Evolutionary conservation across 2,329 filamentous ascomycete genomes (phyloP), one percentile per base, ranked within the genome.

Genomic region (Arachnopeziza araneosa): DNA sequence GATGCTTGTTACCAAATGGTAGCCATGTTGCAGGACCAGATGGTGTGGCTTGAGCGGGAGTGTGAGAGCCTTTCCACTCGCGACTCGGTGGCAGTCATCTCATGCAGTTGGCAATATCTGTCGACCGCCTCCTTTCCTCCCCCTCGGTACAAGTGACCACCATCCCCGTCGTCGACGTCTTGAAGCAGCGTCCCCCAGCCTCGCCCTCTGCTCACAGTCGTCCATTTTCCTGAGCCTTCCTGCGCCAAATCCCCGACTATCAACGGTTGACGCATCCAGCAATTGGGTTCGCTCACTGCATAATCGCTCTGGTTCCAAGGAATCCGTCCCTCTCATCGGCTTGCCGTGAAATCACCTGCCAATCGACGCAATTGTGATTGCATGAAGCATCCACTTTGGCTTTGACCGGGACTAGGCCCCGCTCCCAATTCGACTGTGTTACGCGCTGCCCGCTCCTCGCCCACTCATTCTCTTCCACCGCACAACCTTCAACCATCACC

Each of bases 351-450:
- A 52, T 24, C 24, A 52, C 50, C n/a, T 49, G n/a, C 50, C 51
- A 58, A 52, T 58, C n/a, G 51, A 44, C 52, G 19, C 52, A 21
- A 26, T 26, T 54, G 22, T 26, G 52, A n/a, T 26, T 54, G 52
- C 52, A 54, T 54, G 52, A 54, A 54, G 19, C 24, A 44, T 19
- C 19, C 23, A 50, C 51, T 32, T 44, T 56, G 52, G 59, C 59
- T 61, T 50, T 23, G 52, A 61, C 56, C 53, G 51, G 55, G 44
- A 54, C 36, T 12, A 14, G 36, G 36, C 59, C 52, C 48, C 48
- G 52, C 62, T 58, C 57, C 60, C 59, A 55, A 64, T 63, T 62
- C 62, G 61, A 62, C 55, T 54, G 54, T 66, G 61, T 60, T 66
- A 66, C 63, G 64, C 64, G 64, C 64, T 66, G 64, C 24, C 54